Evolutionary conservation across 2,329 filamentous ascomycete species (phyloP), one percentile per base, ranked within the genome.

Genomic region (Emergomyces africanus): DNA sequence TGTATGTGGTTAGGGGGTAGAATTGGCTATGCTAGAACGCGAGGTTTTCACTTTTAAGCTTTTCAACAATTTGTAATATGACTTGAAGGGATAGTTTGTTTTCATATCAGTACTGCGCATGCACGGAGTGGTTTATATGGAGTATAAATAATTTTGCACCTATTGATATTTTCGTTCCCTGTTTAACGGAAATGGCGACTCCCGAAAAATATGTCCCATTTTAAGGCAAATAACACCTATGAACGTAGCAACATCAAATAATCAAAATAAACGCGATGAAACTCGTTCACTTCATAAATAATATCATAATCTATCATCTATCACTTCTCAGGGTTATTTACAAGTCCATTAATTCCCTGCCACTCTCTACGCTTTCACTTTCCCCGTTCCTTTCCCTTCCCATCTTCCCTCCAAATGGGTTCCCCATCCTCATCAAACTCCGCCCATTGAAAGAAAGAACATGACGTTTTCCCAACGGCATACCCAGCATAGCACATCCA

Each of bases 401-500:
- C 30, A 39, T 64, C 61, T 44, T 59, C 63, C 25, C 57, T 69
- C 84, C 86, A 89, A 1, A 84, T 76, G 0, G 91, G 90, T 65
- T 88, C 84, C 0, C 92, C 92, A 70, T 96, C 87, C 41, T 95
- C 85, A 65, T 92, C 86, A 72, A 96, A 95, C 58, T 86, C 81
- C 0, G 88, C 90, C 90, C 90, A 96, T 62, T 88, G 79, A 65
- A 96, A 95, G 67, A 87, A 94, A 0, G 80, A 77, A 67, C 90
- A 96, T 5, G 82, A 84, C 44, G 83, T 66, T 61, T 70, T 73
- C 1, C 68, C 70, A 20, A 69, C 72, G 3, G 66, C 63, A 64
- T 66, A 71, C 33, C 86, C 84, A 0, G 84, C 83, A 73, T 95
- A 83, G 67, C 94, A 97, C 87, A 92, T 94, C 90, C 90, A 95